phyloP scores from a whole-genome alignment of 495 filamentous ascomycete species.

The Tuber umbilicatum region DNA sequence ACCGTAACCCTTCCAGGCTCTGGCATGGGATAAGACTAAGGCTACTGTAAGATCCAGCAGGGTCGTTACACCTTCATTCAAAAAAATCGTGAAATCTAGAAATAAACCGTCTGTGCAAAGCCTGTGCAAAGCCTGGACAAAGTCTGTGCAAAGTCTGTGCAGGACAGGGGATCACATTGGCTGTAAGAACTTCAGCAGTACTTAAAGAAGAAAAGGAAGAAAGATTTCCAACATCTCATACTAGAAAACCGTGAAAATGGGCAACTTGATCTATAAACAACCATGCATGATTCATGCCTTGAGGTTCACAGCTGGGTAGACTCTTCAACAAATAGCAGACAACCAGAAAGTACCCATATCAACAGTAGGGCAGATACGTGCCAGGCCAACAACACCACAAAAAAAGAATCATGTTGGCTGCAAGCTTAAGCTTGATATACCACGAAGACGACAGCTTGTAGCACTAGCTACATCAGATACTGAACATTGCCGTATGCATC shows the following conservation, averaged over 20 bases:
- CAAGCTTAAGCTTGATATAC: background rate
- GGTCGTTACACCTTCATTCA: too few species aligned
- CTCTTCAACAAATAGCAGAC: conserved; percentile 3
- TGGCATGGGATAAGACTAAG: too few species aligned
- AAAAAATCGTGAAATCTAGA: too few species aligned
- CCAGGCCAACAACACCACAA: background rate
- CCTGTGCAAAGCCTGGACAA: too few species aligned
- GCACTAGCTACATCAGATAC: conserved; percentile 9
- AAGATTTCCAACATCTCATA: too few species aligned
- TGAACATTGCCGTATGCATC: background rate
- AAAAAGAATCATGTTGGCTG: background rate
- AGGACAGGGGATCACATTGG: too few species aligned
- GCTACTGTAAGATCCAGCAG: too few species aligned
- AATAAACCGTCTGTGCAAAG: too few species aligned
- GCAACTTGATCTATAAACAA: background rate
- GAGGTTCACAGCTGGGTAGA: conserved; percentile 4
- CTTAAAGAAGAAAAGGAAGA: too few species aligned
- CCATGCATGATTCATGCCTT: conserved; percentile 2
- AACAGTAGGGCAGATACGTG: conserved; percentile 6
- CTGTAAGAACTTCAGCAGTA: too few species aligned
- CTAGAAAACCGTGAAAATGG: background rate
- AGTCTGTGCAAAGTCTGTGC: too few species aligned
- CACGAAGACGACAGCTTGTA: background rate
- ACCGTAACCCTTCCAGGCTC: too few species aligned
- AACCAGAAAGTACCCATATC: conserved; percentile 2